A percentile compares a stretch with the other conserved stretches of the same genome.
Conservation (phyloP, 768 basidiomycete genomes). For the Boletus insuetus region DNA sequence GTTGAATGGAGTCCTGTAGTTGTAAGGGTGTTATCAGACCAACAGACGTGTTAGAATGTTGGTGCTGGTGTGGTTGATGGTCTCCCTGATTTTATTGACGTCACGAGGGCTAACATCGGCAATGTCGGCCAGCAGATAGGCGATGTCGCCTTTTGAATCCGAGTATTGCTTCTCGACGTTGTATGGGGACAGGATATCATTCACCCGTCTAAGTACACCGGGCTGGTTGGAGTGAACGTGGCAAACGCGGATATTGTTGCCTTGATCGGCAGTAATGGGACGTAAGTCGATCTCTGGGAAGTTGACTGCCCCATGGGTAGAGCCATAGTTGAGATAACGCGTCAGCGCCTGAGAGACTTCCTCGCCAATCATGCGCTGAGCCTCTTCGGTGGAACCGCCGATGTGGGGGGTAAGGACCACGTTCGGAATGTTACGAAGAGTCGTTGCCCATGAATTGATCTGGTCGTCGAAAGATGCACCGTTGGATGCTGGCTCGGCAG, state of each 20-base stretch:
- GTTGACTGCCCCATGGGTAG: conserved; percentile 91
- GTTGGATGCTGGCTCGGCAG: conserved; percentile 88
- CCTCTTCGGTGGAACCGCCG: conserved; percentile 98
- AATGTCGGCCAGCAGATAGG: conserved; percentile 97
- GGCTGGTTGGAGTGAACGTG: conserved; percentile 95
- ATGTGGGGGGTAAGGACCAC: conserved; percentile 98
- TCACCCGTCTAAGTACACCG: conserved; percentile 92
- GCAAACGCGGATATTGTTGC: conserved; percentile 82
- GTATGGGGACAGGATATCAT: conserved; percentile 90
- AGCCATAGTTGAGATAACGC: conserved; percentile 91
- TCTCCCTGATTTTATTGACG: conserved; percentile 71
- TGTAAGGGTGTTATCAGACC: conserved; percentile 38
- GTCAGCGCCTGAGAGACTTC: conserved; percentile 85
- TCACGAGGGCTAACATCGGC: conserved; percentile 82
- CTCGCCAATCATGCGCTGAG: conserved; percentile 94
- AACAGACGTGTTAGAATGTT: conserved; percentile 91
- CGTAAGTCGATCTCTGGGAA: conserved; percentile 98
- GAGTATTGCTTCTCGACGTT: conserved; percentile 99
- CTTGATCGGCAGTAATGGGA: conserved; percentile 82
- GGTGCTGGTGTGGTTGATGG: conserved; percentile 73
- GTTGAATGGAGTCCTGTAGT: conserved; percentile 48
- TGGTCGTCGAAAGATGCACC: conserved; percentile 87
- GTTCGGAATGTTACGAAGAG: conserved; percentile 76
- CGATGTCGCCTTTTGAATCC: conserved; percentile 91
- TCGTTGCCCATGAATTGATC: conserved; percentile 80